Evolutionary conservation across 495 filamentous ascomycete species (phyloP), one percentile per base, ranked within the genome.

Genomic region (Penicillium cataractarum): DNA sequence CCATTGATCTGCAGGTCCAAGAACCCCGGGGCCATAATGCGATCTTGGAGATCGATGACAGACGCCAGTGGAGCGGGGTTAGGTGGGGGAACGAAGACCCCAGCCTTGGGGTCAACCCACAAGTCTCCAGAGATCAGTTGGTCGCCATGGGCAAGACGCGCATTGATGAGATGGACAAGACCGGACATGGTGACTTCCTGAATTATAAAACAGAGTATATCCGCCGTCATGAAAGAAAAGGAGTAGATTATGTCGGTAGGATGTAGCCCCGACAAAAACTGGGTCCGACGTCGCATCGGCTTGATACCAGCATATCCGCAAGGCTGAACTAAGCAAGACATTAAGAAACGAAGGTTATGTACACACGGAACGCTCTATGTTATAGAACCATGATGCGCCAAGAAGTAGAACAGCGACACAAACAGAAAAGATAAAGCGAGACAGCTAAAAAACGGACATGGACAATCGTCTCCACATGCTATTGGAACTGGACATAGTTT

Each of bases 1-100:
- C 89, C 89, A 66, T 92, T 92, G 32, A 90, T 82, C 68, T 92
- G 89, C 55, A 88, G 83, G 64, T 91, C 89, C 64, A 91, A 86
- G 65, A 91, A 81, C 27, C 89, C 89, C 0, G 89, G 87, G 6
- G 87, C 80, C 24, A 92, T 58, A 62, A 91, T 89, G 62, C 84
- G 84, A 52, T 86, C 84, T 26, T 82, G 75, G n/a, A 90, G 82
- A 67, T 92, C 80, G 61, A 91, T 73, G 21, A 81, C 49, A 15
- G 64, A 51, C 3, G 19, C 24, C 17, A 42, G 3, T 9, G 56
- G 15, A 7, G 40, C 64, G 82, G 77, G 55, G 81, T 74, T 68
- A 89, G 86, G 65, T 81, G 84, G 58, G 75, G 70, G 22, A 29
- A 91, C 70, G 65, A 91, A 87, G 70, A 86, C 86, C 60, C 89